phyloP scores from a whole-genome alignment of 495 filamentous ascomycete species.

The Xylona heveae region DNA sequence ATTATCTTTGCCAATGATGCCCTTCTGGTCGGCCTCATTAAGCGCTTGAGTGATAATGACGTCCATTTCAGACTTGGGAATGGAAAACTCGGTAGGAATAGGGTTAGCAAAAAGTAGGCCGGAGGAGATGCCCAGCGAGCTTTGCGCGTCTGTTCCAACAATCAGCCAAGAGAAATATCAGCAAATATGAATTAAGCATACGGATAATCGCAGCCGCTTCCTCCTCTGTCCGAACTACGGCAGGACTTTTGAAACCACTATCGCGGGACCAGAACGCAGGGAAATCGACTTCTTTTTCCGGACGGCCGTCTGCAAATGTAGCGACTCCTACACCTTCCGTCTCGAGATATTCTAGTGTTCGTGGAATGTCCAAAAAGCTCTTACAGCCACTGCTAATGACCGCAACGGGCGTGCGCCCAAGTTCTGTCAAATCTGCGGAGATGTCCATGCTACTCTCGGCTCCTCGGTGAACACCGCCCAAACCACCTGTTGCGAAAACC shows the following conservation, averaged over 20 bases:
- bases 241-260: constrained; percentile 60
- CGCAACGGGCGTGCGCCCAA: constrained; percentile 76
- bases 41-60: constrained; percentile 51
- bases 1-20: constrained; percentile 52
- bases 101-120: constrained; percentile 82
- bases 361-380: constrained; percentile 80
- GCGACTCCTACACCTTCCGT: constrained; percentile 75
- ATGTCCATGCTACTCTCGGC: constrained; percentile 76
- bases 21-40: constrained; percentile 42
- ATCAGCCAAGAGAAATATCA: not conserved
- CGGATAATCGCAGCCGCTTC: constrained; percentile 76
- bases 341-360: constrained; percentile 85
- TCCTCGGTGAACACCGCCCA: constrained; percentile 85
- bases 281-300: constrained; percentile 43
- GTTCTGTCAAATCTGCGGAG: constrained; percentile 84
- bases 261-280: constrained; percentile 82
- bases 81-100: constrained; percentile 45
- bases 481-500: constrained; percentile 73
- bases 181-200: constrained; percentile 18
- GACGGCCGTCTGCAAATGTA: constrained; percentile 67
- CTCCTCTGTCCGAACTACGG: constrained; percentile 43
- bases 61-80: constrained; percentile 56
- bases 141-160: constrained; percentile 31
- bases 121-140: constrained; percentile 39
- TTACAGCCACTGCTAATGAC: constrained; percentile 85